Percentiles rank a stretch among this genome's conserved stretches.
Conservation (phyloP, 2,329 filamentous ascomycete species). For the Clarireedia monteithiana region DNA sequence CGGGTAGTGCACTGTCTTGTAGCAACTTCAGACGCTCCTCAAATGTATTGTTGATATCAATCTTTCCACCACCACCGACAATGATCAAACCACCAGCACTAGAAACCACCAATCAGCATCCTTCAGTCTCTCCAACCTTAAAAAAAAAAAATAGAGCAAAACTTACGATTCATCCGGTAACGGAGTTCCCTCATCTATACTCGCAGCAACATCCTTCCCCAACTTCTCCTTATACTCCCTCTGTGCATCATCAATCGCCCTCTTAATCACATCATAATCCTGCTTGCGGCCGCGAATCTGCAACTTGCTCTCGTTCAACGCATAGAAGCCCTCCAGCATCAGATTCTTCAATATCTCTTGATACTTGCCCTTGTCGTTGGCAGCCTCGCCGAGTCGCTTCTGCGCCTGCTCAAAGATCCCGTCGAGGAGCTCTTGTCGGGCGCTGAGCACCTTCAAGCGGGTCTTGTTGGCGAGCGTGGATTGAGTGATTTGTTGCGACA, state of each 20-base stretch:
- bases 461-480: constrained; percentile 97
- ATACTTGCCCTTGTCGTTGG: constrained; percentile 68
- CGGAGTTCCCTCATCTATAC: constrained; percentile 70
- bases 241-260: constrained; percentile 67
- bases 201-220: constrained; percentile 60
- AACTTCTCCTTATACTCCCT: constrained; percentile 77
- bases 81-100: constrained; percentile 81
- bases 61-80: constrained; percentile 79
- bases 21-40: constrained; percentile 83
- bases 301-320: constrained; percentile 73
- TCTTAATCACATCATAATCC: constrained; percentile 68
- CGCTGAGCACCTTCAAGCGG: constrained; percentile 76
- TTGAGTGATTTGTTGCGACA: constrained; percentile 97
- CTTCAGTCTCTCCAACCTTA: background rate
- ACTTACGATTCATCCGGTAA: constrained; percentile 79
- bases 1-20: constrained; percentile 76
- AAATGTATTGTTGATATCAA: constrained; percentile 97
- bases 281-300: constrained; percentile 68
- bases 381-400: constrained; percentile 58
- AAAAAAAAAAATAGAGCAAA: background rate
- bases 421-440: constrained; percentile 86
- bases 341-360: constrained; percentile 68
- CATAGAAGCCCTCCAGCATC: constrained; percentile 84
- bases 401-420: constrained; percentile 76
- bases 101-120: constrained; percentile 10